Conservation (phyloP, 331 rosid genomes). For the Saraca asoca region DNA sequence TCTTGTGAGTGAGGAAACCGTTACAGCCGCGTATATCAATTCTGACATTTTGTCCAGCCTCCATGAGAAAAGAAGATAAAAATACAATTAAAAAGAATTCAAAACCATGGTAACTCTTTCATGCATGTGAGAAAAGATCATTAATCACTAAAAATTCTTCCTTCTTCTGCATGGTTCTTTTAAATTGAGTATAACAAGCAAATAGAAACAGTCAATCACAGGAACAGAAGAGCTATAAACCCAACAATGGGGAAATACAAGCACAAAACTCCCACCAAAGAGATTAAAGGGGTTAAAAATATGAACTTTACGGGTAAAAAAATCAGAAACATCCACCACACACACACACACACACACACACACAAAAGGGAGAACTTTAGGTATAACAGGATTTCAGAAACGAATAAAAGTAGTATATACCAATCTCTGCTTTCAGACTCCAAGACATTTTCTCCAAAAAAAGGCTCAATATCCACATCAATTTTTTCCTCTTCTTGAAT, state of each 20-base stretch:
- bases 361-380: neutral
- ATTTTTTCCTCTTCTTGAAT: slow-evolving; percentile 31
- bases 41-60: too few relatives aligned
- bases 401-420: slow-evolving; percentile 25
- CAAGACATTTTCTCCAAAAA: slow-evolving; percentile 57
- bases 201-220: neutral
- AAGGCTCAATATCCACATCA: slow-evolving; percentile 49
- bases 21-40: too few relatives aligned
- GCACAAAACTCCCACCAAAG: too few relatives aligned
- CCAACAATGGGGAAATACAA: too few relatives aligned
- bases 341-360: neutral
- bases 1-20: too few relatives aligned
- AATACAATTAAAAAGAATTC: too few relatives aligned
- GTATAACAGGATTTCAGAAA: neutral
- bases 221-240: too few relatives aligned
- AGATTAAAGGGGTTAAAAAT: too few relatives aligned
- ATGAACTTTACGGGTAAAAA: too few relatives aligned
- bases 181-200: neutral
- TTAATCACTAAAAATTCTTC: too few relatives aligned
- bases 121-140: slow-evolving; percentile 24
- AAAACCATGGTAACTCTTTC: slow-evolving; percentile 3
- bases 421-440: slow-evolving; percentile 58
- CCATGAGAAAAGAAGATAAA: too few relatives aligned
- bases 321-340: too few relatives aligned
- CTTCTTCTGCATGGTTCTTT: neutral